Evolutionary conservation across 768 basidiomycete species (phyloP), one percentile per base, ranked within the genome.

Genomic region (Dacryopinax primogenitus): DNA sequence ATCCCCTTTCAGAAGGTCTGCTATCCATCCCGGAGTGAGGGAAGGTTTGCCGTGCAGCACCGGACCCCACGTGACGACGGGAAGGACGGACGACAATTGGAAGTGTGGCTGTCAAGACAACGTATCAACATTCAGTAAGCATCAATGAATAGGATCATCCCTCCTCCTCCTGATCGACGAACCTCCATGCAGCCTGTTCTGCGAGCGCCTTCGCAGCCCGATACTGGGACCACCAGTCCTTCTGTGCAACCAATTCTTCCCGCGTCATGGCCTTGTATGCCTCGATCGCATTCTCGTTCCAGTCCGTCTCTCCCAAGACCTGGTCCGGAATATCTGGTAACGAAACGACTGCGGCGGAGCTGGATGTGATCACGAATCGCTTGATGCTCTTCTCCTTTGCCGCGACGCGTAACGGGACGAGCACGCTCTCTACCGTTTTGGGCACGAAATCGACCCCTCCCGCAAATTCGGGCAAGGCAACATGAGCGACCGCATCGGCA

Each of bases 121-220:
- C 9, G 23, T 30, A 58, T 28, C 9, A 6, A 11, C 11, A 58
- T 58, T 9, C 13, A 28, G 9, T 6, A 58, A 28, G 26, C 2
- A 30, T 11, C 9, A 15, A 7, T 30, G 30, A 58, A 11, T 9
- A 2, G 4, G 32, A 23, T 7, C 51, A 58, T 30, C 51, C 18
- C 32, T 26, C n/a, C n/a, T 58, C 30, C 3, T 58, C 51, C 51
- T 30, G 23, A 6, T n/a, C n/a, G n/a, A 58, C 26, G 30, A 58
- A 58, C 51, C 32, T 58, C 51, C 51, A 58, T 2, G 51, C 51
- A 4, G 51, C 51, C 30, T 58, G 51, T 58, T 58, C 51, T 58
- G 4, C 51, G 13, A 58, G 23, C 4, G 51, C 32, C 26, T 58
- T 58, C 9, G 51, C 51, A 6, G 51, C 51, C 3, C 23, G 11